Conservation (phyloP, 2,329 filamentous ascomycete genomes). For the Penicillium sp. region DNA sequence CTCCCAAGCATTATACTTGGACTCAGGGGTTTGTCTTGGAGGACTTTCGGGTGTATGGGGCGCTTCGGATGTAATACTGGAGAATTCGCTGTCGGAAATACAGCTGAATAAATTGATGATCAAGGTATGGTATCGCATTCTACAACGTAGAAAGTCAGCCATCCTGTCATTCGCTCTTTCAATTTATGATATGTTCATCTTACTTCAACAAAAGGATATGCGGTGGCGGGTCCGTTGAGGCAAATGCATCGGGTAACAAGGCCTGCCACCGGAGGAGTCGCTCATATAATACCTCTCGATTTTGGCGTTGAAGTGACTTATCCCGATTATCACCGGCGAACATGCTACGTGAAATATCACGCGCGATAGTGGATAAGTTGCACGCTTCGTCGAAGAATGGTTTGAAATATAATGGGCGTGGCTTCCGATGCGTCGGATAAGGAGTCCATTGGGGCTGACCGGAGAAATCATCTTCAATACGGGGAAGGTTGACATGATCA, state of each 20-base stretch:
- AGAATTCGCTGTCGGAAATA: conserved; percentile 18
- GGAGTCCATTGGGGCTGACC: conserved; percentile 29
- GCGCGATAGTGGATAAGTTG: conserved; percentile 35
- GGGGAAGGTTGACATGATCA: conserved; percentile 34
- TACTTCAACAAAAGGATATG: conserved; percentile 36
- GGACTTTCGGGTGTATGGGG: conserved; percentile 33
- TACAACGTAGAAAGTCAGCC: conserved; percentile 10
- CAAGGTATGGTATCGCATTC: conserved; percentile 38
- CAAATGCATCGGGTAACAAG: conserved; percentile 30
- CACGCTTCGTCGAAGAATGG: conserved; percentile 37
- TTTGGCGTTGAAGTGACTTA: conserved; percentile 15
- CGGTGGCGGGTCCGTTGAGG: conserved; percentile 28
- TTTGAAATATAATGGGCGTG: conserved; percentile 28
- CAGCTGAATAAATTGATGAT: conserved; percentile 39
- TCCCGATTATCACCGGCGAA: conserved; percentile 22
- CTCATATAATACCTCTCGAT: conserved; percentile 31
- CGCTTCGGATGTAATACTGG: conserved; percentile 17
- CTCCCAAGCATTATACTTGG: conserved; percentile 22
- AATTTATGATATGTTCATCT: background rate
- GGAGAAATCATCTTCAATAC: conserved; percentile 10
- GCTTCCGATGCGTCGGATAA: conserved; percentile 33
- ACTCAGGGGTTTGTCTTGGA: conserved; percentile 14
- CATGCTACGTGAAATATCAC: conserved; percentile 36
- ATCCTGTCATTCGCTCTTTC: background rate
- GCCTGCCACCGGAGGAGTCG: conserved; percentile 32